These are phyloP conservation scores for Vararia minispora DNA, from an alignment of 768 basidiomycete genomes.

Conservation along the genomic window DNA sequence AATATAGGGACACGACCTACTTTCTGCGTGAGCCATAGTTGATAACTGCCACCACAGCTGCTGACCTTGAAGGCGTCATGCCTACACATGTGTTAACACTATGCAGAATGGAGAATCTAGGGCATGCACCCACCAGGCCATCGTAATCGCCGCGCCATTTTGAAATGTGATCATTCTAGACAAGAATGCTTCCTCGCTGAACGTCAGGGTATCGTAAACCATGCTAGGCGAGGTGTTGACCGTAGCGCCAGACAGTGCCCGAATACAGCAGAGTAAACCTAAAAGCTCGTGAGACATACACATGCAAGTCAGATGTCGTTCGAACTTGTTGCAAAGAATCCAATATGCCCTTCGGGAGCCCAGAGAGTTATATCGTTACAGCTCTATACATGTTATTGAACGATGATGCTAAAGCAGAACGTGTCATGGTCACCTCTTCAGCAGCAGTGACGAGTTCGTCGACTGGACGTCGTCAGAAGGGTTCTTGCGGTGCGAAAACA, in stretches of 20 bases:
- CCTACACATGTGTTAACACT: constrained; percentile 31
- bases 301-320: background rate
- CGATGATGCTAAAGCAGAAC: background rate
- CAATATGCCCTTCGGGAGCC: constrained; percentile 42
- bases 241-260: constrained; percentile 54
- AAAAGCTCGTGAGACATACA: too few species aligned
- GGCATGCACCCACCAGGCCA: constrained; percentile 41
- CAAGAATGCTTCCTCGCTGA: constrained; percentile 44
- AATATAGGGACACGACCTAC: constrained; percentile 54
- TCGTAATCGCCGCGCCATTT: constrained; percentile 37
- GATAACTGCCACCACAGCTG: background rate
- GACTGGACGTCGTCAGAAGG: constrained; percentile 26
- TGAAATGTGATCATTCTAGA: constrained; percentile 30
- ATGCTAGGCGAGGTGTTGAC: constrained; percentile 34
- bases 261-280: constrained; percentile 54
- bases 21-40: background rate
- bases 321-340: constrained; percentile 28
- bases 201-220: constrained; percentile 49
- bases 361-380: constrained; percentile 44
- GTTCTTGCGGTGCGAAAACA: background rate
- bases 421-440: constrained; percentile 39
- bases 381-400: constrained; percentile 32
- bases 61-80: constrained; percentile 55
- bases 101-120: background rate
- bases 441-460: constrained; percentile 43